Base-by-base conservation (phyloP, 148 eudicot species). In the Polygonum maritimum region DNA sequence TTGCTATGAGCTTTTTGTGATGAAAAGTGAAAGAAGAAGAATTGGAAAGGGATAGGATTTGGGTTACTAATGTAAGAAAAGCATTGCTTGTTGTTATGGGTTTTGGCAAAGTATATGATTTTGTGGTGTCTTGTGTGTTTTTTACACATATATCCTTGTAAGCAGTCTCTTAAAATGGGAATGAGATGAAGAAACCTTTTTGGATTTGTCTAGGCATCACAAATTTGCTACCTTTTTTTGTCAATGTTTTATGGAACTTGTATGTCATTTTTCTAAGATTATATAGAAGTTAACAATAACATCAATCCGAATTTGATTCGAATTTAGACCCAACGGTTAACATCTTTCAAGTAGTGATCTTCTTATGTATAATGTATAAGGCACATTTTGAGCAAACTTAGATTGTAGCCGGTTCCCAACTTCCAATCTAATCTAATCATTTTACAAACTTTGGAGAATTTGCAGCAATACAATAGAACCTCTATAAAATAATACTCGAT, bases 51-150 rank as follows among this genome's bases (percentile, higher is more conserved):
- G 62, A 73, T 79, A 33, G 48, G 48, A 19, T 38, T 70, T 70
- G 73, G 19, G 73, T 70, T 70, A 80, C 57, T 67, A 39, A 47
- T 60, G 78, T 77, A 78, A 89, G 97, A 89, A 81, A 89, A 84
- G 97, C 75, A 91, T 91, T 83, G 93, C 91, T 91, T 91, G 91
- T 85, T 85, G 80, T 81, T 81, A 74, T 76, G 80, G 88, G 83
- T 86, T 85, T 63, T 19, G 79, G 78, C 76, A 80, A 71, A 72
- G 40, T 47, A 52, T 67, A 67, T 14, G 21, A 60, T 60, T 60
- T 60, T 26, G 15, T 31, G 15, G 5, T 13, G n/a, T 38, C 44
- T 35, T 67, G 9, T 60, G 2, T 60, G 26, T 22, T 7, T 26
- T 3, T 2, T 12, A 7, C 22, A 19, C 7, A 6, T 60, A 22